Conservation (phyloP, 352 stramenopile genomes). For the Lagenidium sp. region DNA sequence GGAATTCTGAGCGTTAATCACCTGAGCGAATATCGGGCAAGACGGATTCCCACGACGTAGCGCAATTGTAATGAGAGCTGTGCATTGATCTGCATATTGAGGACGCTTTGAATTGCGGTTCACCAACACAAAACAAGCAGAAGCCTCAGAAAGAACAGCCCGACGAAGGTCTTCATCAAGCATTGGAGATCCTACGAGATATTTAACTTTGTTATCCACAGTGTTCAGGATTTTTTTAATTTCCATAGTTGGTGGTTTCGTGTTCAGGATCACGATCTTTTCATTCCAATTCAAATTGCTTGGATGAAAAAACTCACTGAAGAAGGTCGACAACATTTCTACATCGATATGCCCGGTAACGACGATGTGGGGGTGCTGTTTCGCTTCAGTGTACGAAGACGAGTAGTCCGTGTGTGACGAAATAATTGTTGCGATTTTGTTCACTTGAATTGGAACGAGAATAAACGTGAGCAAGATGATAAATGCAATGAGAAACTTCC, state of each 20-base stretch:
- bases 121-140: constrained; percentile 63
- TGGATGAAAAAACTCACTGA: constrained; percentile 79
- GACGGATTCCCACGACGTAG: constrained; percentile 54
- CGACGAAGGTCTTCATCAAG: constrained; percentile 66
- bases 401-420: constrained; percentile 77
- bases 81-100: constrained; percentile 63
- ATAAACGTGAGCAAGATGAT: constrained; percentile 82
- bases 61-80: constrained; percentile 64
- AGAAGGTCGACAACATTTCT: constrained; percentile 54
- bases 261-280: constrained; percentile 68
- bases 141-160: constrained; percentile 37
- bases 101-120: constrained; percentile 39
- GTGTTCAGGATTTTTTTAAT: constrained; percentile 72
- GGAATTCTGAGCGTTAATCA: constrained; percentile 59
- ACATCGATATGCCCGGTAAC: constrained; percentile 63
- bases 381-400: constrained; percentile 58
- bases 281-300: constrained; percentile 83
- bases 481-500: constrained; percentile 73
- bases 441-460: constrained; percentile 72
- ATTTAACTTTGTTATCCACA: constrained; percentile 72
- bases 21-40: constrained; percentile 71
- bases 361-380: constrained; percentile 70
- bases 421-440: constrained; percentile 62
- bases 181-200: constrained; percentile 76
- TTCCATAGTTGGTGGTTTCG: constrained; percentile 39